Percentiles rank a stretch among this genome's conserved stretches.
phyloP scores from a whole-genome alignment of 345 rosid genomes.

The Moricandia arvensis region DNA sequence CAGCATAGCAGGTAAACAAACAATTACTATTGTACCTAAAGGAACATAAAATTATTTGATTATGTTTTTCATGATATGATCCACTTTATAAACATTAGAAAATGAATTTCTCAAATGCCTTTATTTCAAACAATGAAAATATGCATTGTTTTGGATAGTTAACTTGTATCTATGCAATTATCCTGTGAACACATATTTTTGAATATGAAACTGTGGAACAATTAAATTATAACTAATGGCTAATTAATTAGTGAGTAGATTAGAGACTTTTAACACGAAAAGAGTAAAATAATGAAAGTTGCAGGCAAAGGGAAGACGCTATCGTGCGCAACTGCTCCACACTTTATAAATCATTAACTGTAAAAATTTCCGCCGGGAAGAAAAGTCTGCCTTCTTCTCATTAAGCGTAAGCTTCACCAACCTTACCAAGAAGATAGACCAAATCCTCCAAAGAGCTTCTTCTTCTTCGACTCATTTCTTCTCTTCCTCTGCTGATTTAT shows the following conservation, averaged over 20 bases:
- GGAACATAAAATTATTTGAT: background rate
- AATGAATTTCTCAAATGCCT: background rate
- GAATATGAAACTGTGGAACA: background rate
- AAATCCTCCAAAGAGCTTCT: background rate
- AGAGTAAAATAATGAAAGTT: constrained; percentile 7
- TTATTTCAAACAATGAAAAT: background rate
- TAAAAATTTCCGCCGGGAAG: constrained; percentile 39
- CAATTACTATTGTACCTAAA: background rate
- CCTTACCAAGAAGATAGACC: constrained; percentile 22
- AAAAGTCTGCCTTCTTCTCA: constrained; percentile 21
- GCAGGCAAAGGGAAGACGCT: constrained; percentile 9
- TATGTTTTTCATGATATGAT: background rate
- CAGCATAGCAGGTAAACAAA: background rate
- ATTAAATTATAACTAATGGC: constrained; percentile 1
- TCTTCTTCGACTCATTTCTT: constrained; percentile 6
- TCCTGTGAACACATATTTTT: background rate
- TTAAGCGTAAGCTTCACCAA: constrained; percentile 15
- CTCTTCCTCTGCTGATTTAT: background rate
- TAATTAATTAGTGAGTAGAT: background rate
- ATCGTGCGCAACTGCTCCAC: constrained; percentile 26
- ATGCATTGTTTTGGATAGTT: background rate
- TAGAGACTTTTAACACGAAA: constrained; percentile 17
- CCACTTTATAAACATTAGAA: background rate
- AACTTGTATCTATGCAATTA: background rate
- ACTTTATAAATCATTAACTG: constrained; percentile 24